phyloP scores from a whole-genome alignment of 768 basidiomycete genomes.

The Psilocybe cyanescens region DNA sequence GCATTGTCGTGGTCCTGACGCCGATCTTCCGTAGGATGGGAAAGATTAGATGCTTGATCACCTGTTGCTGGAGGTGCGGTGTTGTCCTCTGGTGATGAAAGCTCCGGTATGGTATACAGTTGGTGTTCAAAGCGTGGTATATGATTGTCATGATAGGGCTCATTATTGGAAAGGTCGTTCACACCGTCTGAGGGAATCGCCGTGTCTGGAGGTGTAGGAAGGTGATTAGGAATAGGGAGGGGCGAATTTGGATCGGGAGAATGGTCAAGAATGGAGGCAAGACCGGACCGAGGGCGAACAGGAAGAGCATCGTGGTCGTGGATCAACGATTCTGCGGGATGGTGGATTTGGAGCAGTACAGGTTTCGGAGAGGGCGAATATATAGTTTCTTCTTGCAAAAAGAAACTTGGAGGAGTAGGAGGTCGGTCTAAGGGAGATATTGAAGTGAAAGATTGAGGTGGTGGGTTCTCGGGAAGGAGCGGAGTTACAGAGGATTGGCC shows the following conservation, averaged over 20 bases:
- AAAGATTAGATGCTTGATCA: slow-evolving; percentile 1
- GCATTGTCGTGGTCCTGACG: neutral
- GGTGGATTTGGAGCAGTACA: slow-evolving; percentile 28
- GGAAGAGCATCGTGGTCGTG: slow-evolving; percentile 22
- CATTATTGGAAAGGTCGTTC: slow-evolving; percentile 23
- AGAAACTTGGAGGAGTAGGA: slow-evolving; percentile 43
- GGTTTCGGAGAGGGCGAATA: slow-evolving; percentile 33
- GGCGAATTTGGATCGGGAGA: slow-evolving; percentile 31
- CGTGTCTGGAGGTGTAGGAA: slow-evolving; percentile 43
- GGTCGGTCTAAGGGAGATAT: slow-evolving; percentile 30
- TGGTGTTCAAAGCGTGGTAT: slow-evolving; percentile 26
- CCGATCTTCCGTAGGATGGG: neutral
- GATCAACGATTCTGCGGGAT: slow-evolving; percentile 16
- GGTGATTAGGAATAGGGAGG: slow-evolving; percentile 28
- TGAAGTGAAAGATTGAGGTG: slow-evolving; percentile 22
- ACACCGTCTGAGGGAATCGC: slow-evolving; percentile 31
- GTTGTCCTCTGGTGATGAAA: slow-evolving; percentile 28
- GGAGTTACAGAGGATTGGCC: slow-evolving; percentile 20
- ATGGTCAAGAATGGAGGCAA: slow-evolving; percentile 32
- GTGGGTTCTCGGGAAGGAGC: slow-evolving; percentile 21
- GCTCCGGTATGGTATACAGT: slow-evolving; percentile 34
- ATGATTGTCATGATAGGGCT: slow-evolving; percentile 19
- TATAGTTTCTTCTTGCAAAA: slow-evolving; percentile 35
- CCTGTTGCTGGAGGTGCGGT: slow-evolving; percentile 13
- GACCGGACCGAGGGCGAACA: slow-evolving; percentile 33